phyloP scores from a whole-genome alignment of 2,329 filamentous ascomycete genomes.

The Onygena corvina region DNA sequence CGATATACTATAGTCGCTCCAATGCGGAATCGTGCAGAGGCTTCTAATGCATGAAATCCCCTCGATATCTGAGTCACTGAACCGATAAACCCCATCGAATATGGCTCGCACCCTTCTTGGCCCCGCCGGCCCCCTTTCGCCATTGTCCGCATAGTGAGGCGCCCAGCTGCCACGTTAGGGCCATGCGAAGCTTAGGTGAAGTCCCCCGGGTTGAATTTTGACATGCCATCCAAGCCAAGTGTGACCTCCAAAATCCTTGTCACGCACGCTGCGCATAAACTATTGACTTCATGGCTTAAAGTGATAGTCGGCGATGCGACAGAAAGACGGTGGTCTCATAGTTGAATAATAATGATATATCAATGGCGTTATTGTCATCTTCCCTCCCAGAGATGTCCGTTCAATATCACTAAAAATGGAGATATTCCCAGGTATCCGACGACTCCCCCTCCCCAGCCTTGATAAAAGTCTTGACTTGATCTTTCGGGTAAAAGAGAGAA shows the following conservation, averaged over 20 bases:
- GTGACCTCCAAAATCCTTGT: background rate
- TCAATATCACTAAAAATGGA: background rate
- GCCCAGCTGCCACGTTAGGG: background rate
- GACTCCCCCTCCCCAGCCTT: background rate
- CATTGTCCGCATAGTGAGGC: constrained; percentile 1
- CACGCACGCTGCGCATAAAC: background rate
- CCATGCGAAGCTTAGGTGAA: constrained; percentile 2
- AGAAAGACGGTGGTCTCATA: background rate
- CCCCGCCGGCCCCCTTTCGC: constrained; percentile 7
- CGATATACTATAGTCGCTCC: constrained; percentile 36
- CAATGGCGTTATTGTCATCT: background rate
- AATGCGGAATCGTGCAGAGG: constrained; percentile 24
- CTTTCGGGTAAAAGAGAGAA: background rate
- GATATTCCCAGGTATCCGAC: background rate
- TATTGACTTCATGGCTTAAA: background rate
- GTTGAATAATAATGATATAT: background rate
- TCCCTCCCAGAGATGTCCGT: background rate
- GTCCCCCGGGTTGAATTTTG: background rate
- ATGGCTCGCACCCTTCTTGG: constrained; percentile 6
- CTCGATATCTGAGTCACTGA: constrained; percentile 7
- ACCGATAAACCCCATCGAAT: constrained; percentile 2
- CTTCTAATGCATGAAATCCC: constrained; percentile 5
- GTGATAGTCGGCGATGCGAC: background rate
- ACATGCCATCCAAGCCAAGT: background rate
- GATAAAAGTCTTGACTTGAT: constrained; percentile 4